A percentile compares a stretch with the other conserved stretches of the same genome.
Conservation (phyloP, 345 rosid genomes). For the Ailanthus altissimus region DNA sequence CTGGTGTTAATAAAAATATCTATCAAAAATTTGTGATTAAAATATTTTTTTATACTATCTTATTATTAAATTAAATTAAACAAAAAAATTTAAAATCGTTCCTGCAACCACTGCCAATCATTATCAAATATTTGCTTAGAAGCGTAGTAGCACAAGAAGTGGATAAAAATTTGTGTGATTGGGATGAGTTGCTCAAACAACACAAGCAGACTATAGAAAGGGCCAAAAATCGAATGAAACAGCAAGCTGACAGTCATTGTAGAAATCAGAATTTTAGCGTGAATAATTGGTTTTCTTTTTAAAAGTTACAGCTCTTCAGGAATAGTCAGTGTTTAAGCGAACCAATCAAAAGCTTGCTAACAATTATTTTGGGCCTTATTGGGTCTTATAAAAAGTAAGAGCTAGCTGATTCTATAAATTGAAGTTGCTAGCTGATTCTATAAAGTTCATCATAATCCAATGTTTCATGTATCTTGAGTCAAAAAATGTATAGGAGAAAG, state of each 20-base stretch:
- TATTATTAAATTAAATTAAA: too few species aligned
- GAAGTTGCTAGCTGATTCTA: background rate
- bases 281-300: too few species aligned
- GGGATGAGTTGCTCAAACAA: background rate
- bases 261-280: too few species aligned
- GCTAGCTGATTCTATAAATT: background rate
- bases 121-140: background rate
- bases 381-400: too few species aligned
- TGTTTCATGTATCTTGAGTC: background rate
- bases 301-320: too few species aligned
- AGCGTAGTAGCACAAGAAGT: background rate
- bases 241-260: background rate
- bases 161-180: background rate
- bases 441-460: background rate
- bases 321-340: too few species aligned
- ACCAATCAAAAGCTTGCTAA: too few species aligned
- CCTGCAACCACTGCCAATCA: background rate
- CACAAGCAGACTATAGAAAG: background rate
- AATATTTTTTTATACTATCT: too few species aligned
- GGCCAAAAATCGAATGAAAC: background rate
- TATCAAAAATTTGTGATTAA: too few species aligned
- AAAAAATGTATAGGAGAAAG: background rate
- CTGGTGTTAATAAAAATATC: too few species aligned
- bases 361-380: too few species aligned
- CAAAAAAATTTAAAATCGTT: too few species aligned